Base-by-base conservation (phyloP, 108 stramenopile genomes). In the Fragilariopsis cylindrus region DNA sequence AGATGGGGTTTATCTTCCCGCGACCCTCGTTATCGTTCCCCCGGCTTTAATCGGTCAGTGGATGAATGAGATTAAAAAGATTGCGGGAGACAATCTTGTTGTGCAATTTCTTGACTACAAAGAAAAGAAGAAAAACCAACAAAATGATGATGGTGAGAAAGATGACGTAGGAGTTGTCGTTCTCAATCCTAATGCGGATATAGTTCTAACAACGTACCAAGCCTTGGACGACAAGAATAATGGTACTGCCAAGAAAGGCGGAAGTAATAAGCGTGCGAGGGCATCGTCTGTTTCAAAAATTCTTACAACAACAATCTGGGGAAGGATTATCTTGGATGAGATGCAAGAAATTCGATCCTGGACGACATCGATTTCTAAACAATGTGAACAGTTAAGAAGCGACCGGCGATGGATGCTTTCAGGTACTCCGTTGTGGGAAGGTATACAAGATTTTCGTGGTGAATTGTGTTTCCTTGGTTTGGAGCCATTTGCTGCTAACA, bases 401-500 rank as follows among this genome's bases (percentile, higher is more conserved):
- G 55, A 60, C 40, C 76, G 85, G 21, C 69, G 92, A 30, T 92
- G 92, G 92, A 89, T 92, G 92, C 76, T 92, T 30, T 80, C 77
- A 5, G 95, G 95, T 1, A 96, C 95, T 7, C 95, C 95, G 6
- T 75, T 96, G 3, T 87, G 81, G 44, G 78, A 85, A 57, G 88
- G 86, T 53, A 85, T 96, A 48, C 65, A 78, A 21, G 92, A 93
- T 73, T 75, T 96, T 55, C 75, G 76, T 57, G 95, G 92, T 4
- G 95, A 96, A 78, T 77, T 96, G 39, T 86, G 84, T 47, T 94
- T 96, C 68, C 80, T 96, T 5, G 72, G 87, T 39, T 75, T 96
- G 13, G 82, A 81, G 48, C 94, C 94, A 7, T 96, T 87, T 81
- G 77, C 83, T 39, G 84, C 87, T 48, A 83, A 89, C 46, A 67